Evolutionary conservation across 352 stramenopile genomes (phyloP).

Genomic region (Pythium guiyangense): DNA sequence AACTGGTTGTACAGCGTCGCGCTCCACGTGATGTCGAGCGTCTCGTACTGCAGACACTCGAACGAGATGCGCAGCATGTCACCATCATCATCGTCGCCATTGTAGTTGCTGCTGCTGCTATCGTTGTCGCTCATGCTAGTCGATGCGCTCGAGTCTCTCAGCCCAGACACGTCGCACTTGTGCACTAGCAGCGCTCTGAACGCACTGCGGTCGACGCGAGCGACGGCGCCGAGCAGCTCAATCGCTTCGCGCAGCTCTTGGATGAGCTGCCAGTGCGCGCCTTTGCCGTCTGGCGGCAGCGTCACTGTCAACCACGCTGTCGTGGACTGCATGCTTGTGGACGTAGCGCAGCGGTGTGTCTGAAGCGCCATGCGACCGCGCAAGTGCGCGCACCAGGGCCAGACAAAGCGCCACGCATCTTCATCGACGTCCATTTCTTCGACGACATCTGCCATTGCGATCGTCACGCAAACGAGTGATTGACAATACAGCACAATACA

Average conservation of each 20-base stretch:
- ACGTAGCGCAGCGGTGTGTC: neutral
- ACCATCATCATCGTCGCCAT: neutral
- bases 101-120: neutral
- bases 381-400: conserved; percentile 10
- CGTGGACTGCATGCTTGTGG: too few species aligned
- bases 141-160: neutral
- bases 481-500: too few species aligned
- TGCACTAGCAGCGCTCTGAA: conserved; percentile 6
- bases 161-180: conserved; percentile 2
- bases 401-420: conserved; percentile 4
- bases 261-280: too few species aligned
- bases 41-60: conserved; percentile 11
- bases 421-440: conserved; percentile 13
- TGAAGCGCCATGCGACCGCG: conserved; percentile 8
- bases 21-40: conserved; percentile 14
- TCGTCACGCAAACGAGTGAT: neutral
- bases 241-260: conserved; percentile 8
- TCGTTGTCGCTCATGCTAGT: neutral
- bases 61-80: conserved; percentile 8
- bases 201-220: conserved; percentile 3
- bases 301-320: too few species aligned
- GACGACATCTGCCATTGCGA: neutral
- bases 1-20: conserved; percentile 15
- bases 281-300: too few species aligned
- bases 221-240: conserved; percentile 9